phyloP scores from a whole-genome alignment of 352 stramenopile species.

The Globisporangium carolinianum region DNA sequence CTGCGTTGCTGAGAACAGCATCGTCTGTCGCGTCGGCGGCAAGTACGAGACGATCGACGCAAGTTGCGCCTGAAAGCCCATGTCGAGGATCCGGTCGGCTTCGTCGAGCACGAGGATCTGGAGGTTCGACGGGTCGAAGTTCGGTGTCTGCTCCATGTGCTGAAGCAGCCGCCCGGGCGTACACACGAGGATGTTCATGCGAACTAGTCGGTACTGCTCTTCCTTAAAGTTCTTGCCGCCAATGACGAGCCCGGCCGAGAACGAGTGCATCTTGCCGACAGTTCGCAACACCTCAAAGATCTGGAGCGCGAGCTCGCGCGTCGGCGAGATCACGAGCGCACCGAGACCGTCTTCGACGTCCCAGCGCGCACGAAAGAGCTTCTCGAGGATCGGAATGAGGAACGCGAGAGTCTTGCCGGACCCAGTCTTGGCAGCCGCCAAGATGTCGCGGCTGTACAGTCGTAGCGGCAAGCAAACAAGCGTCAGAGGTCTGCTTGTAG shows the following conservation, averaged over 20 bases:
- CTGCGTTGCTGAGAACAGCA: slow-evolving; percentile 97
- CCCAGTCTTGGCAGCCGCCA: slow-evolving; percentile 90
- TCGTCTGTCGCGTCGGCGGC: slow-evolving; percentile 90
- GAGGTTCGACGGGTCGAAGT: slow-evolving; percentile 93
- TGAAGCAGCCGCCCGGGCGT: slow-evolving; percentile 96
- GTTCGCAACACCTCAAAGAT: slow-evolving; percentile 98
- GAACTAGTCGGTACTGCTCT: slow-evolving; percentile 92
- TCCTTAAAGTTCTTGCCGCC: slow-evolving; percentile 94
- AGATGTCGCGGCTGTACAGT: slow-evolving; percentile 71
- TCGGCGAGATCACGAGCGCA: slow-evolving; percentile 96
- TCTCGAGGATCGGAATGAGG: slow-evolving; percentile 86
- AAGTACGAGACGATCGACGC: slow-evolving; percentile 95
- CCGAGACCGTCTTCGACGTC: slow-evolving; percentile 91
- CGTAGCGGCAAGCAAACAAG: neutral
- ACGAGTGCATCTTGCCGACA: slow-evolving; percentile 93
- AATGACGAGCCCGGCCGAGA: slow-evolving; percentile 96
- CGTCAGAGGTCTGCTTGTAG: neutral
- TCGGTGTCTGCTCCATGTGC: slow-evolving; percentile 98
- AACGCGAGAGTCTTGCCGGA: slow-evolving; percentile 94
- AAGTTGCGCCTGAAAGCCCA: slow-evolving; percentile 99
- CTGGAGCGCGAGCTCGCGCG: slow-evolving; percentile 97
- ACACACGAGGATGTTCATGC: slow-evolving; percentile 96
- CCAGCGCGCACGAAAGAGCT: slow-evolving; percentile 86
- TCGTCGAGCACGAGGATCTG: slow-evolving; percentile 98
- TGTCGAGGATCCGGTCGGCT: slow-evolving; percentile 98